Conservation (phyloP, 192 early-diverging fungal species). For the Coemansia reversa region DNA sequence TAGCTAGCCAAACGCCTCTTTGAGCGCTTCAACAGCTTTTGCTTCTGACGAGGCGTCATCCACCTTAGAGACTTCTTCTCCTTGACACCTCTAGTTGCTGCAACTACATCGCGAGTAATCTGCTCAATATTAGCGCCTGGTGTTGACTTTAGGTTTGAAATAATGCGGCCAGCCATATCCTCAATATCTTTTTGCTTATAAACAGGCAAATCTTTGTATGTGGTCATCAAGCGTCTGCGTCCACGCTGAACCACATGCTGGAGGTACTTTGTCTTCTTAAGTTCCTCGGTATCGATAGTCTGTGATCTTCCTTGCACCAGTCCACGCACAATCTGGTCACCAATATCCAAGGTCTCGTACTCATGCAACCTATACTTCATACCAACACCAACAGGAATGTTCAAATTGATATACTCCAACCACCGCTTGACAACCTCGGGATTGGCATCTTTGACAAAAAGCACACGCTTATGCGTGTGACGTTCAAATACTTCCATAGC, state of each 20-base stretch:
- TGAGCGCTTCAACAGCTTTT: background rate
- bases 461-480: slow-evolving; percentile 76
- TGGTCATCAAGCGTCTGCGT: slow-evolving; percentile 40
- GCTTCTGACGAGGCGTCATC: background rate
- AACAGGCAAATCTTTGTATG: slow-evolving; percentile 43
- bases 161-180: slow-evolving; percentile 32
- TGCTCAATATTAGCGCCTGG: slow-evolving; percentile 45
- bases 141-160: slow-evolving; percentile 23
- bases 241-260: slow-evolving; percentile 24
- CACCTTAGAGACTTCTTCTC: background rate
- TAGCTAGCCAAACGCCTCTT: background rate
- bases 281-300: slow-evolving; percentile 16
- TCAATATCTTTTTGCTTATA: slow-evolving; percentile 30
- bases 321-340: slow-evolving; percentile 32
- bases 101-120: slow-evolving; percentile 33
- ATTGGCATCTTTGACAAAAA: slow-evolving; percentile 79
- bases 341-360: slow-evolving; percentile 58
- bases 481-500: slow-evolving; percentile 96
- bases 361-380: slow-evolving; percentile 75
- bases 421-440: slow-evolving; percentile 71
- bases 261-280: slow-evolving; percentile 20
- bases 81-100: slow-evolving; percentile 31
- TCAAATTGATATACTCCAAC: slow-evolving; percentile 75
- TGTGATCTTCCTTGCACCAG: slow-evolving; percentile 24
- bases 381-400: slow-evolving; percentile 84